Evolutionary conservation across 2,329 filamentous ascomycete genomes (phyloP).

Genomic region (Fusarium siculi): DNA sequence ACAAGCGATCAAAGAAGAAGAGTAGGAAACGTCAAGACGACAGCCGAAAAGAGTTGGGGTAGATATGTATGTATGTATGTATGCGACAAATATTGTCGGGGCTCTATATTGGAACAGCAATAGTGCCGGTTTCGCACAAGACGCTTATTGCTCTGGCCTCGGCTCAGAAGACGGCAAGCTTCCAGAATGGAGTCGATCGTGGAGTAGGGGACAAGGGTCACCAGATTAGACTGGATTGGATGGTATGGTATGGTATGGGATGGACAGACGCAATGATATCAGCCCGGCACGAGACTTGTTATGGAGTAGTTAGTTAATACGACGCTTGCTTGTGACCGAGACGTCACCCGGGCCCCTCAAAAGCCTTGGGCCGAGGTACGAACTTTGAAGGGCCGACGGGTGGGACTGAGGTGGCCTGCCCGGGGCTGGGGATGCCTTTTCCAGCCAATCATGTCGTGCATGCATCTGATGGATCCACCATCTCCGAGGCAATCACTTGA

Average conservation of each 20-base stretch:
- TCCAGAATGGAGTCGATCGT: slow-evolving; percentile 6
- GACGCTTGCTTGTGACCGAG: slow-evolving; percentile 36
- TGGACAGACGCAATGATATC: background rate
- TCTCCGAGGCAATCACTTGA: slow-evolving; percentile 32
- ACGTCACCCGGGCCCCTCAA: slow-evolving; percentile 39
- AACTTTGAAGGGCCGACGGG: slow-evolving; percentile 24
- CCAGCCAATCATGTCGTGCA: background rate
- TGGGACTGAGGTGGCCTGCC: background rate
- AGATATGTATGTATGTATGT: slow-evolving; percentile 21
- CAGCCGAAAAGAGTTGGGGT: background rate
- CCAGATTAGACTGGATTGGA: background rate
- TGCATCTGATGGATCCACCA: slow-evolving; percentile 1
- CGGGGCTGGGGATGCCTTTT: background rate
- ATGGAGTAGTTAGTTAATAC: background rate
- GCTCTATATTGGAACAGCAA: slow-evolving; percentile 26
- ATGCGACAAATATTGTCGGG: slow-evolving; percentile 18
- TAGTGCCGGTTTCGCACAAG: slow-evolving; percentile 20
- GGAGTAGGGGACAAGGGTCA: background rate
- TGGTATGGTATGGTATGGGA: background rate
- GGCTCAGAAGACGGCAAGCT: slow-evolving; percentile 25
- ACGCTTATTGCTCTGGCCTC: slow-evolving; percentile 35
- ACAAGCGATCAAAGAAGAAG: slow-evolving; percentile 7
- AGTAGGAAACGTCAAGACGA: slow-evolving; percentile 1
- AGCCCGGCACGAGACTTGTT: background rate
- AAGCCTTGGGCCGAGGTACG: slow-evolving; percentile 45